These are phyloP conservation scores for Aureobasidium melanogenum DNA, from an alignment of 2,329 filamentous ascomycete genomes.

Conservation along the genomic window DNA sequence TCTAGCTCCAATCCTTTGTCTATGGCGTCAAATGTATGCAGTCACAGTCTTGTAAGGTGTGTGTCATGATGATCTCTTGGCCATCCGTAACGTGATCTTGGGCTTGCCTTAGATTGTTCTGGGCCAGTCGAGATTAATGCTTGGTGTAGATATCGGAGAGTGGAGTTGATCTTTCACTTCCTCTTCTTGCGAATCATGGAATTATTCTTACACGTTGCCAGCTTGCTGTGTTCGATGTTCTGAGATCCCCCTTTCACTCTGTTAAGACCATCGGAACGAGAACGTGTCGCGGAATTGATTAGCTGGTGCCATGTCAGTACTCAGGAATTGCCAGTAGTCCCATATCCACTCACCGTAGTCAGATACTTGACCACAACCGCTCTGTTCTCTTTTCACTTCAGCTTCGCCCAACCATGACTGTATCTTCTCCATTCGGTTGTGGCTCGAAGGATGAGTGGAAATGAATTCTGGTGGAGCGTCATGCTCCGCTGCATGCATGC, in stretches of 20 bases:
- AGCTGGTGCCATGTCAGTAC: not conserved
- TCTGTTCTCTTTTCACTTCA: conserved; percentile 26
- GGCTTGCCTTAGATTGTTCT: not conserved
- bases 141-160: not conserved
- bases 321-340: not conserved
- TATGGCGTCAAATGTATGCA: not conserved
- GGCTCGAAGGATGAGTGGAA: conserved; percentile 67
- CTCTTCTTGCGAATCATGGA: not conserved
- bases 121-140: not conserved
- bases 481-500: conserved; percentile 49
- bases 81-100: not conserved
- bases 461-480: conserved; percentile 58
- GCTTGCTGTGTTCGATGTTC: no score
- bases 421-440: conserved; percentile 57
- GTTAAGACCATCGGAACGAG: not conserved
- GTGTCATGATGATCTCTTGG: not conserved
- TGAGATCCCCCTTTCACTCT: not conserved
- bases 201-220: not conserved
- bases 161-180: not conserved
- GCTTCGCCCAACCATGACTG: conserved; percentile 45
- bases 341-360: conserved; percentile 11
- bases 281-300: conserved; percentile 2
- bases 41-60: not conserved
- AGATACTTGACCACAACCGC: conserved; percentile 9
- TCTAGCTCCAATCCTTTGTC: not conserved